These are phyloP conservation scores for Candida pseudoglaebosa DNA, from an alignment of 805 yeast genomes.

Conservation along the genomic window DNA sequence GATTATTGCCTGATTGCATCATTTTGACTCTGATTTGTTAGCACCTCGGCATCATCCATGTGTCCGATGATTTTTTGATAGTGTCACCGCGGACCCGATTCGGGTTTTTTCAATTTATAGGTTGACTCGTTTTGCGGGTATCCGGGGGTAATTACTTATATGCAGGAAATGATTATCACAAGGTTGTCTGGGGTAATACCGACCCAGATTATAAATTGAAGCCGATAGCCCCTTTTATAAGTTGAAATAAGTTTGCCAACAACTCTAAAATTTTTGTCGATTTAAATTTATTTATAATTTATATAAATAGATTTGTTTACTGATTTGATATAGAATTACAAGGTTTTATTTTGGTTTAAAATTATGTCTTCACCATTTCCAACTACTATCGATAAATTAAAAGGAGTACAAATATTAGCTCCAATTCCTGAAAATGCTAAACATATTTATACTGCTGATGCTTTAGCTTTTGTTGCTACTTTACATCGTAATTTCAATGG, in stretches of 20 bases:
- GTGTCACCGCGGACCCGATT: background rate
- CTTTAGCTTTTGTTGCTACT: slow-evolving; percentile 66
- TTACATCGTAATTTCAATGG: slow-evolving; percentile 70
- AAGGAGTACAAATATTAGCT: slow-evolving; percentile 55
- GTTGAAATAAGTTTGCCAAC: too few relatives aligned
- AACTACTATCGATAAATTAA: slow-evolving; percentile 35
- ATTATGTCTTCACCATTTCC: slow-evolving; percentile 45
- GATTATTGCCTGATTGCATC: background rate
- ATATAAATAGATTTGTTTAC: too few relatives aligned
- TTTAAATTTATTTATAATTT: too few relatives aligned
- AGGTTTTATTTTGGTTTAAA: background rate
- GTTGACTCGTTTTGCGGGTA: slow-evolving; percentile 1
- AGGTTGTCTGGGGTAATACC: slow-evolving; percentile 1
- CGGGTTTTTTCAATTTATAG: background rate
- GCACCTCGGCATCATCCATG: slow-evolving; percentile 6
- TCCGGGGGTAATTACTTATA: too few relatives aligned
- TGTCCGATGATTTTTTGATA: slow-evolving; percentile 6
- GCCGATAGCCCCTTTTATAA: too few relatives aligned
- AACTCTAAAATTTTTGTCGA: too few relatives aligned
- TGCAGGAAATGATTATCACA: background rate
- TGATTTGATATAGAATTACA: too few relatives aligned
- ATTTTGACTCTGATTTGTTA: slow-evolving; percentile 1
- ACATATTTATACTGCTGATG: slow-evolving; percentile 57
- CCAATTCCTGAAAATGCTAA: slow-evolving; percentile 45
- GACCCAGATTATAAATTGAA: too few relatives aligned